Evolutionary conservation across 2,329 filamentous ascomycete genomes (phyloP).

Genomic region (Lasiodiplodia citricola): DNA sequence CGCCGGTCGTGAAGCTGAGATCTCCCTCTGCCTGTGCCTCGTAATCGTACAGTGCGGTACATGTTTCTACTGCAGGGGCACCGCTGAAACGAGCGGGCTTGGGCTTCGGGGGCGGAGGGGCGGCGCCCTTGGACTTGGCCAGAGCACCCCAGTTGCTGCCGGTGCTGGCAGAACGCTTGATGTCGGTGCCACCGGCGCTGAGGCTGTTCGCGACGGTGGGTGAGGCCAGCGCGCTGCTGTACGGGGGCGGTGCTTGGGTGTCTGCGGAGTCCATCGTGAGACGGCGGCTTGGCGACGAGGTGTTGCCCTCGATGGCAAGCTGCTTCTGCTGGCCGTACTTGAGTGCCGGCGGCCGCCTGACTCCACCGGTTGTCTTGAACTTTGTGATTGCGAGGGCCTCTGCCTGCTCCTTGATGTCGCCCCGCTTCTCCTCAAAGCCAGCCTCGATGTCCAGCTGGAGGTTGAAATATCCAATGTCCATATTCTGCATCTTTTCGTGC

Average conservation of each 20-base stretch:
- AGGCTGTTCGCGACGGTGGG: slow-evolving; percentile 30
- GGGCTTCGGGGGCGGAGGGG: slow-evolving; percentile 57
- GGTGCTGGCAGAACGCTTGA: slow-evolving; percentile 40
- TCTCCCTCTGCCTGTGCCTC: slow-evolving; percentile 95
- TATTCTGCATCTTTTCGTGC: slow-evolving; percentile 96
- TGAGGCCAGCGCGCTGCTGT: slow-evolving; percentile 43
- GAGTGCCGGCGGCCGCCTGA: slow-evolving; percentile 43
- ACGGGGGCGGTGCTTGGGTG: slow-evolving; percentile 45
- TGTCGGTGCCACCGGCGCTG: slow-evolving; percentile 31
- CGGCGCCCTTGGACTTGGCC: slow-evolving; percentile 55
- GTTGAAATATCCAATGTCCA: slow-evolving; percentile 98
- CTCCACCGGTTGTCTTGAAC: slow-evolving; percentile 84
- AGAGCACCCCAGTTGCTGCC: slow-evolving; percentile 46
- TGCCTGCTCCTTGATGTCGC: slow-evolving; percentile 82
- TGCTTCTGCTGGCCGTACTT: slow-evolving; percentile 45
- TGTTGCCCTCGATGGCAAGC: slow-evolving; percentile 44
- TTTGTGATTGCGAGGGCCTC: slow-evolving; percentile 85
- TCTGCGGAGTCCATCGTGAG: slow-evolving; percentile 40
- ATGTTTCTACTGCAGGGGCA: slow-evolving; percentile 72
- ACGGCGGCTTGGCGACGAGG: slow-evolving; percentile 31
- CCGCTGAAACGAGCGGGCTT: slow-evolving; percentile 75
- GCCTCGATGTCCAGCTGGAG: slow-evolving; percentile 89
- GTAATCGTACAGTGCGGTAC: slow-evolving; percentile 93
- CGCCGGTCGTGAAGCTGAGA: slow-evolving; percentile 85
- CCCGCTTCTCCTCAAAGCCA: slow-evolving; percentile 86